Base-by-base conservation (phyloP, 2,329 filamentous ascomycete species). In the Colletotrichum phormii region DNA sequence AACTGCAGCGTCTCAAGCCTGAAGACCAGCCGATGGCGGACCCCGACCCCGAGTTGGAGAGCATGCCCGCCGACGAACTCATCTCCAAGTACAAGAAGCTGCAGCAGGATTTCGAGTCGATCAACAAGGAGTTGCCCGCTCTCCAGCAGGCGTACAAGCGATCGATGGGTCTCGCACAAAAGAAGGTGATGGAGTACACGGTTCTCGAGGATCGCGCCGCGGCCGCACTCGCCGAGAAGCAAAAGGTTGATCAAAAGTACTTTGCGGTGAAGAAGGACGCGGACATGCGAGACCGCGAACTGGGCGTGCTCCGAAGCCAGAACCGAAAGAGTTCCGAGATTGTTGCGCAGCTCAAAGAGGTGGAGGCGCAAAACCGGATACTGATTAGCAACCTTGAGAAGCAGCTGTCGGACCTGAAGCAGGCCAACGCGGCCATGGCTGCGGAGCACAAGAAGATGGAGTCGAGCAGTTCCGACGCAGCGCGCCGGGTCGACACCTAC, bases 181-280 rank as follows among this genome's bases (percentile, higher is more conserved):
- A 95, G 84, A 98, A 98, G 82, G 91, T 97, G 42, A 89, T 93
- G 77, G 95, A 98, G 74, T 91, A 94, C 64, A 86, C 88, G 6
- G 87, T 89, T 4, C 85, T 95, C 79, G 95, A 98, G 83, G 95
- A 98, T 69, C 93, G 93, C 74, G 86, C 96, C 49, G 85, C 90
- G 22, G 87, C 93, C 29, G 85, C 97, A 24, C 90, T 90, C 53
- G 94, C 95, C 0, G 95, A 99, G 83, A 99, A 99, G 85, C 92
- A 93, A 75, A 98, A 98, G 82, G 96, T 96, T 1, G 97, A 99
- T 79, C 96, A 98, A 80, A 98, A 98, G 83, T 99, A 97, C 81
- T 98, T 98, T 81, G 94, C 94, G 1, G 95, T 95, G 9, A 95
- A 97, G 87, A 98, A 98, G 81, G 93, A 95, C 77, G 97, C 96